phyloP scores from a whole-genome alignment of 441 rosid species.

The Populus hybrid region DNA sequence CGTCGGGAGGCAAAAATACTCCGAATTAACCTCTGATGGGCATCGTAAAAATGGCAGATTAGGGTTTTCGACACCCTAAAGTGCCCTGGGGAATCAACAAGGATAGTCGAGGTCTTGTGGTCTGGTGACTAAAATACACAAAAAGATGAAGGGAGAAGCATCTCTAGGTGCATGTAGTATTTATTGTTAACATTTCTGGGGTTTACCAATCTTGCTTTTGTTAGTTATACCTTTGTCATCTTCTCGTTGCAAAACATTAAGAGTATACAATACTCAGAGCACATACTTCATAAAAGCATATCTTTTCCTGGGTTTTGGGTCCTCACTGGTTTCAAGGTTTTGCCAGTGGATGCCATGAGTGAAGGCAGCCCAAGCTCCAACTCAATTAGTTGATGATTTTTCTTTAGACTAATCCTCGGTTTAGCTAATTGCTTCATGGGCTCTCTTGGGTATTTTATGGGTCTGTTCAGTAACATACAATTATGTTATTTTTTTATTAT shows the following conservation, averaged over 20 bases:
- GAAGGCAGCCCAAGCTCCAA: conserved; percentile 25
- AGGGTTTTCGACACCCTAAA: not conserved
- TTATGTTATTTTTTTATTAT: no score
- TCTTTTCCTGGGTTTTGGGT: conserved; percentile 31
- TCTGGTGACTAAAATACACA: not conserved
- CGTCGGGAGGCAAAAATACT: not conserved
- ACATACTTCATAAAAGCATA: conserved; percentile 17
- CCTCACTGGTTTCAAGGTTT: not conserved
- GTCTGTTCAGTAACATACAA: no score
- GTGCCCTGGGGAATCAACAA: not conserved
- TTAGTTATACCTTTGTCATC: conserved; percentile 33
- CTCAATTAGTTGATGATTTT: not conserved
- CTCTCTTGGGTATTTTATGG: not conserved
- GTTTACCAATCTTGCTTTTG: conserved; percentile 22
- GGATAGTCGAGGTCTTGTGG: not conserved
- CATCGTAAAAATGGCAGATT: not conserved
- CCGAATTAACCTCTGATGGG: not conserved
- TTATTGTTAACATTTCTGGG: conserved; percentile 19
- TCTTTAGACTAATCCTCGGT: not conserved
- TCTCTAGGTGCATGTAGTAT: conserved; percentile 29
- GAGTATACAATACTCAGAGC: conserved; percentile 18
- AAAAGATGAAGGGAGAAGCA: conserved; percentile 21
- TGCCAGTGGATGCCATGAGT: conserved; percentile 45
- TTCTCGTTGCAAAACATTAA: conserved; percentile 28
- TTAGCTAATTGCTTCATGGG: not conserved